Base-by-base conservation (phyloP, 2,329 filamentous ascomycete species). In the Sphaerulina musiva region DNA sequence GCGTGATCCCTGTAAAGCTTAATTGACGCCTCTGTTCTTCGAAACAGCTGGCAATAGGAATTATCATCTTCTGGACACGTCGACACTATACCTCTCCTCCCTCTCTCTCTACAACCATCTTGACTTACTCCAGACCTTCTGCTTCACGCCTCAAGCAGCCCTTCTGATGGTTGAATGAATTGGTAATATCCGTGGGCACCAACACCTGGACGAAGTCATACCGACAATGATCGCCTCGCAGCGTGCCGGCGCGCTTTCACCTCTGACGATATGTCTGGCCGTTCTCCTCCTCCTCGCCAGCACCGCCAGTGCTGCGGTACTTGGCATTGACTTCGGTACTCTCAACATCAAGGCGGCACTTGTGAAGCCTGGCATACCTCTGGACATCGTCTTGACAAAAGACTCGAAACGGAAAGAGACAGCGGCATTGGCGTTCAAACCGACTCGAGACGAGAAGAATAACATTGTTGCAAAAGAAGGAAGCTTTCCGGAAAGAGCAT, bases 311-410 rank as follows among this genome's bases (percentile, higher is more conserved):
- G 82, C 80, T 52, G 80, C 80, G 38, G 91, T 97, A 14, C 78
- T 98, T 20, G 93, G 93, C 59, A 81, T 98, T 66, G 93, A 98
- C 73, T 79, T 98, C 51, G 93, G 93, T 63, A 96, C 93, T 53
- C 89, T 95, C 71, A 96, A 95, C 75, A 87, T 98, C 76, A 98
- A 97, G 77, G 92, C 92, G 29, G 85, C 88, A 11, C 82, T 98
- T 41, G 92, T 98, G 58, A 97, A 97, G 75, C 93, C 93, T 2
- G 93, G 93, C 57, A 92, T 95, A 49, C 93, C 93, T 9, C 88
- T 98, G 69, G 93, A 98, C 63, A 97, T 98, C 62, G 92, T 98
- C 70, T 81, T 96, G 53, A 96, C 91, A 31, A 98, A 97, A 71
- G 93, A 98, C 74, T 96, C 93, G 31, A 88, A 95, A 72, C 86